Percentiles rank a stretch among this genome's conserved stretches.
phyloP scores from a whole-genome alignment of 2,329 filamentous ascomycete genomes.

The Cercospora zeae-maydis region DNA sequence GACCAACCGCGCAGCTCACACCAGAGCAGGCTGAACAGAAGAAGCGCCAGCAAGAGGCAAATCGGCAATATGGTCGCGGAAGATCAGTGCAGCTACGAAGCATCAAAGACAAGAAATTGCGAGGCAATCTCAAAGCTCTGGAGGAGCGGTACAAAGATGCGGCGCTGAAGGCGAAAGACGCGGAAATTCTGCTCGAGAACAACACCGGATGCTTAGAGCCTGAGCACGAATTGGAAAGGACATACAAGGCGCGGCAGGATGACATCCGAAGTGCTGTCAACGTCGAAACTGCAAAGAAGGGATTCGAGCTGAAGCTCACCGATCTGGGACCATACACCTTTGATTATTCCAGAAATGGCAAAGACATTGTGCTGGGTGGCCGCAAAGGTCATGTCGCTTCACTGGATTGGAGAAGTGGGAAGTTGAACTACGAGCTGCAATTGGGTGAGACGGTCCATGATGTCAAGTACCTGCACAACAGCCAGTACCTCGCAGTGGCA shows the following conservation, averaged over 20 bases:
- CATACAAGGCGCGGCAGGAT: constrained; percentile 86
- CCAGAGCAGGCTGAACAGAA: constrained; percentile 35
- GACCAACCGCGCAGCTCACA: constrained; percentile 31
- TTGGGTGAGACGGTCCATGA: constrained; percentile 87
- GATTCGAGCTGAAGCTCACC: constrained; percentile 82
- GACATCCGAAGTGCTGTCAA: constrained; percentile 74
- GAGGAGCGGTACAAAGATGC: constrained; percentile 82
- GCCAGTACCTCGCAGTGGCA: constrained; percentile 89
- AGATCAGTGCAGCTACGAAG: constrained; percentile 66
- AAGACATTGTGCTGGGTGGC: constrained; percentile 78
- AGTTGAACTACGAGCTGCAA: constrained; percentile 86
- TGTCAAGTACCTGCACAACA: constrained; percentile 88
- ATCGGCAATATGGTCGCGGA: constrained; percentile 74
- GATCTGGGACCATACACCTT: constrained; percentile 80
- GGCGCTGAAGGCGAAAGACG: constrained; percentile 81
- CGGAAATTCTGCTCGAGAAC: constrained; percentile 90
- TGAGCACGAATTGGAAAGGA: constrained; percentile 82
- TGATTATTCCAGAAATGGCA: constrained; percentile 87
- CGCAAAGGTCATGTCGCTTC: constrained; percentile 92
- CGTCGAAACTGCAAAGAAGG: constrained; percentile 83
- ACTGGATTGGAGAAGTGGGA: constrained; percentile 93
- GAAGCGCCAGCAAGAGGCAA: constrained; percentile 37
- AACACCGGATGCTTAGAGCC: constrained; percentile 80
- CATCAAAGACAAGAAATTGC: constrained; percentile 86
- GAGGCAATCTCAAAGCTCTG: constrained; percentile 70